These are phyloP conservation scores for Daldinia bambusicola DNA, from an alignment of 495 filamentous ascomycete species.

Conservation along the genomic window DNA sequence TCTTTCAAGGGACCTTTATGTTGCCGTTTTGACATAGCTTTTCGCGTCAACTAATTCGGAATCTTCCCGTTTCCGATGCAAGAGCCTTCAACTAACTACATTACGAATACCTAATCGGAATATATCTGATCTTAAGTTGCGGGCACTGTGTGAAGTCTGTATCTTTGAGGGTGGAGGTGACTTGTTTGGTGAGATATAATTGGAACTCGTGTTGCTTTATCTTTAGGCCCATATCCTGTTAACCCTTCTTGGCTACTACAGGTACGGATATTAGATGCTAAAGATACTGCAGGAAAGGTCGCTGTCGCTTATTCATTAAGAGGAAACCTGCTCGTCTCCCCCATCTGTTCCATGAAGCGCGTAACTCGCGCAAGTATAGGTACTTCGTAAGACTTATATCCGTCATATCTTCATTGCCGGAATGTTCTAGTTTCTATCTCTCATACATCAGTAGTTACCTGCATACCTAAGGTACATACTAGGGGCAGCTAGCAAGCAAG, in stretches of 20 bases:
- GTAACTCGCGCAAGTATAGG: constrained; percentile 7
- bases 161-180: neutral
- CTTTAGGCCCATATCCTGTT: constrained; percentile 1
- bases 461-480: too few species aligned
- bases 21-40: neutral
- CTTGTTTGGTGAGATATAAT: constrained; percentile 19
- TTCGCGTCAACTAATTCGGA: constrained; percentile 7
- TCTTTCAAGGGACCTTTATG: constrained; percentile 4
- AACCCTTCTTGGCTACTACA: constrained; percentile 1
- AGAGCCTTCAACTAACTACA: constrained; percentile 6
- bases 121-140: constrained; percentile 9
- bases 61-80: constrained; percentile 21
- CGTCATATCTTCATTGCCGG: neutral
- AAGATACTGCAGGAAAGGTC: neutral
- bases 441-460: neutral
- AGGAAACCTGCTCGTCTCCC: neutral
- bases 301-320: constrained; percentile 2
- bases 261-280: neutral
- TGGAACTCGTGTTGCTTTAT: constrained; percentile 14
- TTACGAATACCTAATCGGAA: constrained; percentile 25
- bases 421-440: neutral
- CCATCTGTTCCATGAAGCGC: neutral
- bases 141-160: constrained; percentile 31
- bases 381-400: constrained; percentile 5
- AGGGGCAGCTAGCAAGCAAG: neutral